Percentiles rank a stretch among this genome's conserved stretches.
phyloP scores from a whole-genome alignment of 345 rosid genomes.

The Eutrema heterophyllum region DNA sequence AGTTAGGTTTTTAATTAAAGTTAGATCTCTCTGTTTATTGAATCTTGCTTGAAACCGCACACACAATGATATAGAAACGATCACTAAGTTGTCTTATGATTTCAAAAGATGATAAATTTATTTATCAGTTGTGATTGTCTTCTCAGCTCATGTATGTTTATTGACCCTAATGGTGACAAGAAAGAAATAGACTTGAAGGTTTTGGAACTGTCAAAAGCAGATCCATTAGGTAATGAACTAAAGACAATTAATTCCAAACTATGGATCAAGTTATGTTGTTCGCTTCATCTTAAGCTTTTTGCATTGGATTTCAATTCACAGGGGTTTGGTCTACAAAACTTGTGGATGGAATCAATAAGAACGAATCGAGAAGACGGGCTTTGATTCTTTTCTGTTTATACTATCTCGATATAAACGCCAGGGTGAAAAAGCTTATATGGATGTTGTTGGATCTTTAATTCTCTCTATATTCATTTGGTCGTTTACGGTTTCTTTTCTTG shows the following conservation, averaged over 20 bases:
- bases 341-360: constrained; percentile 82
- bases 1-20: not conserved
- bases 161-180: constrained; percentile 50
- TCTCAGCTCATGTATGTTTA: constrained; percentile 67
- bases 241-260: not conserved
- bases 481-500: not conserved
- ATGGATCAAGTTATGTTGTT: not conserved
- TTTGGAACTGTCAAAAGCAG: constrained; percentile 49
- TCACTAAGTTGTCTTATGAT: not conserved
- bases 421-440: constrained; percentile 38
- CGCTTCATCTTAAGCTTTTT: not conserved
- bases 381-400: constrained; percentile 71
- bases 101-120: not conserved
- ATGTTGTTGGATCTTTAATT: not conserved
- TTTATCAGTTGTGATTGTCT: not conserved
- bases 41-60: not conserved
- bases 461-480: not conserved
- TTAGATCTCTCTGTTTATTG: not conserved
- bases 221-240: constrained; percentile 46
- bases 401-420: constrained; percentile 58
- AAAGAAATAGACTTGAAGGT: constrained; percentile 59
- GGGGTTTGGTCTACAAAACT: constrained; percentile 65
- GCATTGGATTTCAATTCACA: constrained; percentile 22
- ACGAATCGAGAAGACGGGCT: constrained; percentile 75
- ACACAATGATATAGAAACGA: not conserved